phyloP scores from a whole-genome alignment of 108 stramenopile genomes.

The Skeletonema tropicum region DNA sequence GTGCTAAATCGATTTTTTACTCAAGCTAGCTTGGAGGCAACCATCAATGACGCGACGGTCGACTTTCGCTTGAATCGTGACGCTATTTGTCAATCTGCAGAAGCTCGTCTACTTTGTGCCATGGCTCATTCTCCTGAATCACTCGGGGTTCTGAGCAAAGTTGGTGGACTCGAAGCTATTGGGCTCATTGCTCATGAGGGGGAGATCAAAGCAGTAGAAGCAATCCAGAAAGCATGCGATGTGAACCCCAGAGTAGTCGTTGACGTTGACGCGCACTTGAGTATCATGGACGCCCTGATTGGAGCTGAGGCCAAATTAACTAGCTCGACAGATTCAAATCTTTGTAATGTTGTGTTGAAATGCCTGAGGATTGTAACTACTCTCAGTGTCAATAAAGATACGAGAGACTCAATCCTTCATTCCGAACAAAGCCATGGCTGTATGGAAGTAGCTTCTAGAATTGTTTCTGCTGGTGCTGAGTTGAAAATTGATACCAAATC shows the following conservation, averaged over 20 bases:
- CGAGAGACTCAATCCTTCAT: conserved; percentile 46
- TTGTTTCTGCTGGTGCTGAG: conserved; percentile 25
- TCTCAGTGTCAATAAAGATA: conserved; percentile 37
- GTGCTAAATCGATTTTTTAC: conserved; percentile 75
- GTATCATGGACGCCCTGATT: conserved; percentile 60
- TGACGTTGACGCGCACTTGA: conserved; percentile 65
- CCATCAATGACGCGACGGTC: conserved; percentile 14
- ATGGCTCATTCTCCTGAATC: conserved; percentile 71
- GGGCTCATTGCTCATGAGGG: conserved; percentile 83
- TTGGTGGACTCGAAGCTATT: conserved; percentile 79
- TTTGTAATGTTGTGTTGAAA: conserved; percentile 35
- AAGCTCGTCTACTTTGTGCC: conserved; percentile 77
- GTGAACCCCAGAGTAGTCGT: conserved; percentile 60
- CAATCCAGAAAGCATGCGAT: conserved; percentile 65
- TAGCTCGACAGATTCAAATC: conserved; percentile 15
- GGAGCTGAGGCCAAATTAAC: conserved; percentile 21
- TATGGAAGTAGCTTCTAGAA: conserved; percentile 31
- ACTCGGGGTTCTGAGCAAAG: conserved; percentile 55
- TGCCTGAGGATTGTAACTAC: conserved; percentile 25
- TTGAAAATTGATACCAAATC: background rate
- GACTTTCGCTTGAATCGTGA: conserved; percentile 25
- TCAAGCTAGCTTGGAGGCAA: conserved; percentile 57
- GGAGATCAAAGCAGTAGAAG: conserved; percentile 60
- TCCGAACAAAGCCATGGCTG: conserved; percentile 37
- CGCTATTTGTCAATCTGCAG: conserved; percentile 69